phyloP scores from a whole-genome alignment of 306 rosid genomes.

The Trifolium repens region DNA sequence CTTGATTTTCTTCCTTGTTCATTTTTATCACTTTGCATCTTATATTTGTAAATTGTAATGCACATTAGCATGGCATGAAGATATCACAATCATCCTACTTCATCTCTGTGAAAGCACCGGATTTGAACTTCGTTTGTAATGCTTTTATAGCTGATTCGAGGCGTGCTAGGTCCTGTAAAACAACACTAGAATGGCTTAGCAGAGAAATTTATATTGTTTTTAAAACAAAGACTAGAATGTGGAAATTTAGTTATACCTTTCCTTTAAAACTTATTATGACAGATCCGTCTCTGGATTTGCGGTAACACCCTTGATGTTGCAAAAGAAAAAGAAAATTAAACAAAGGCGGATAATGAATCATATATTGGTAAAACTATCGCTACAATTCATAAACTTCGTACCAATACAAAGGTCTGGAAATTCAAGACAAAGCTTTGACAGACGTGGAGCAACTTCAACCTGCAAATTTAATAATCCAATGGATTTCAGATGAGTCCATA shows the following conservation, averaged over 20 bases:
- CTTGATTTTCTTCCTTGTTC: constrained; percentile 31
- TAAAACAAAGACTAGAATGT: constrained; percentile 1
- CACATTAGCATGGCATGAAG: constrained; percentile 18
- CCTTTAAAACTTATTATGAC: constrained; percentile 64
- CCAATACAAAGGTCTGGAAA: constrained; percentile 86
- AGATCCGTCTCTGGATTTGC: constrained; percentile 64
- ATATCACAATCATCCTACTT: constrained; percentile 49
- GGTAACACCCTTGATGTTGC: constrained; percentile 72
- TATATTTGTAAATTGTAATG: constrained; percentile 18
- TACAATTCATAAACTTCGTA: constrained; percentile 47
- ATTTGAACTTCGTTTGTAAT: constrained; percentile 63
- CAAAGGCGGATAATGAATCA: constrained; percentile 29
- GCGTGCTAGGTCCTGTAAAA: constrained; percentile 65
- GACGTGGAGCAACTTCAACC: constrained; percentile 83
- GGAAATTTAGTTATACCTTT: constrained; percentile 58
- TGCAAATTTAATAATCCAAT: constrained; percentile 49
- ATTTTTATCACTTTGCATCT: constrained; percentile 28
- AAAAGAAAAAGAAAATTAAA: constrained; percentile 24
- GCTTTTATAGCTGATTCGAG: constrained; percentile 62
- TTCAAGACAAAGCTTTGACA: constrained; percentile 80
- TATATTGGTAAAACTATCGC: constrained; percentile 20
- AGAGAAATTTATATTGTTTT: not conserved
- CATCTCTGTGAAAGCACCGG: constrained; percentile 60
- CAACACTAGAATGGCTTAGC: constrained; percentile 29
- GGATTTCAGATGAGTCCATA: constrained; percentile 8